Percentiles rank a stretch among this genome's conserved stretches.
Conservation (phyloP, 2,329 filamentous ascomycete species). For the Pestalotiopsis sp. region DNA sequence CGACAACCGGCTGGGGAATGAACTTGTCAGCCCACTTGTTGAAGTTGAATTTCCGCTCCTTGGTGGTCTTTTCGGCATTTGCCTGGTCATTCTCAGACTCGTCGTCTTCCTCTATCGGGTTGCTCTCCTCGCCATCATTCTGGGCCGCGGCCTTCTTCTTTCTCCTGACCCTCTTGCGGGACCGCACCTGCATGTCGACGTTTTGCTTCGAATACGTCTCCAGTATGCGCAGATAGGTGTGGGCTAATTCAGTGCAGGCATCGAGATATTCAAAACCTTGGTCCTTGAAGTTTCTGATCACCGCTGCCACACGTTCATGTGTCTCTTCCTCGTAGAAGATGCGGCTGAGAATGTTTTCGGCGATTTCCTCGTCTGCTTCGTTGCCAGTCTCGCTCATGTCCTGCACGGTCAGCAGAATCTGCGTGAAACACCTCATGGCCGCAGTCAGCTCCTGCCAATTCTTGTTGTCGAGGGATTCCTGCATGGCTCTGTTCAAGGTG, state of each 20-base stretch:
- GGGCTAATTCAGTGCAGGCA: constrained; percentile 84
- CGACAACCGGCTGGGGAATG: constrained; percentile 79
- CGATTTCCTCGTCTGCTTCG: constrained; percentile 96
- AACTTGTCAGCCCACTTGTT: constrained; percentile 80
- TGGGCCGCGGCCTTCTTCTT: constrained; percentile 67
- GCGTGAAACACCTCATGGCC: constrained; percentile 91
- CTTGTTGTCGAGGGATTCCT: constrained; percentile 78
- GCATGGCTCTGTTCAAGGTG: constrained; percentile 81
- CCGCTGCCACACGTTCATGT: constrained; percentile 81
- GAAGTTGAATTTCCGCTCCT: constrained; percentile 94
- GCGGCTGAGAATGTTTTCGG: constrained; percentile 92
- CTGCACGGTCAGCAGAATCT: constrained; percentile 89
- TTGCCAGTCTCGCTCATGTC: constrained; percentile 84
- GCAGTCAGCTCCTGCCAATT: constrained; percentile 86
- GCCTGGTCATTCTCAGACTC: constrained; percentile 73
- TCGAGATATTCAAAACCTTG: constrained; percentile 95
- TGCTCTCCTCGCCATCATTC: constrained; percentile 45
- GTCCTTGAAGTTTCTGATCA: constrained; percentile 85
- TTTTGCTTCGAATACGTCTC: constrained; percentile 96
- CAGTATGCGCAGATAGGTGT: constrained; percentile 89
- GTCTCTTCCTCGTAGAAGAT: constrained; percentile 99
- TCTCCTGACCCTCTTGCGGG: constrained; percentile 70
- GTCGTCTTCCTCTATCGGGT: constrained; percentile 62
- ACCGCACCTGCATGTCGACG: constrained; percentile 88
- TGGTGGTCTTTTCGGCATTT: constrained; percentile 70